These are phyloP conservation scores for Serpula lacrymans DNA, from an alignment of 768 basidiomycete species.

Conservation along the genomic window DNA sequence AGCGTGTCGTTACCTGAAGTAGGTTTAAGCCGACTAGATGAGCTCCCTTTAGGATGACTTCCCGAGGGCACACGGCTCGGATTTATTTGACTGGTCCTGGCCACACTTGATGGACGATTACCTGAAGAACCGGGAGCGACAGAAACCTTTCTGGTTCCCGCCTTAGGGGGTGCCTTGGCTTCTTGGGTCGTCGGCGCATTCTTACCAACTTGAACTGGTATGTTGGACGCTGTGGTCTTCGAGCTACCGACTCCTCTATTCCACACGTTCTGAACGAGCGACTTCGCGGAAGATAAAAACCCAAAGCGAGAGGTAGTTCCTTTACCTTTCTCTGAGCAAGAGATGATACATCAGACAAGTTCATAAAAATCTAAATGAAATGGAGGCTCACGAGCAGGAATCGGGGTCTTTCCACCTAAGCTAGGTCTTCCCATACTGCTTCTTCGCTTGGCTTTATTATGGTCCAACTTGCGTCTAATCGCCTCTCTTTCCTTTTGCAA, in stretches of 20 bases:
- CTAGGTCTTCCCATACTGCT: slow-evolving; percentile 58
- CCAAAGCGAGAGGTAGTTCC: slow-evolving; percentile 58
- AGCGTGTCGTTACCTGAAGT: slow-evolving; percentile 12
- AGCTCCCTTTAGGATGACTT: too few relatives aligned
- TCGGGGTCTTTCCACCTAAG: slow-evolving; percentile 28
- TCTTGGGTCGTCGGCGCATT: slow-evolving; percentile 11
- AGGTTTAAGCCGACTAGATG: slow-evolving; percentile 5
- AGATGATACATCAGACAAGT: too few relatives aligned
- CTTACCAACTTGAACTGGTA: slow-evolving; percentile 29
- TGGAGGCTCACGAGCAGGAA: slow-evolving; percentile 35
- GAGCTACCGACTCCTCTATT: slow-evolving; percentile 44
- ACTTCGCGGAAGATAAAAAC: slow-evolving; percentile 67
- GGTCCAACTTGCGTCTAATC: slow-evolving; percentile 61
- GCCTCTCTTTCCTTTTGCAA: slow-evolving; percentile 51
- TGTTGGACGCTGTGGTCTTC: slow-evolving; percentile 21
- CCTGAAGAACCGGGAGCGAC: slow-evolving; percentile 19
- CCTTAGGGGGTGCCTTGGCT: slow-evolving; percentile 11
- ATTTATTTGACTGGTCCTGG: too few relatives aligned
- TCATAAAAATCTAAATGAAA: too few relatives aligned
- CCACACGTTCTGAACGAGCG: slow-evolving; percentile 72
- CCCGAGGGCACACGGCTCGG: slow-evolving; percentile 16
- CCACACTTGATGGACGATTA: slow-evolving; percentile 10
- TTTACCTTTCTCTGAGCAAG: slow-evolving; percentile 36
- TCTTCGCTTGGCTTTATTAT: slow-evolving; percentile 62
- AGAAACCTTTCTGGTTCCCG: slow-evolving; percentile 16